A percentile compares a stretch with the other conserved stretches of the same genome.
Evolutionary conservation across 768 basidiomycete species (phyloP).

Genomic region (Tulasnella sp.): DNA sequence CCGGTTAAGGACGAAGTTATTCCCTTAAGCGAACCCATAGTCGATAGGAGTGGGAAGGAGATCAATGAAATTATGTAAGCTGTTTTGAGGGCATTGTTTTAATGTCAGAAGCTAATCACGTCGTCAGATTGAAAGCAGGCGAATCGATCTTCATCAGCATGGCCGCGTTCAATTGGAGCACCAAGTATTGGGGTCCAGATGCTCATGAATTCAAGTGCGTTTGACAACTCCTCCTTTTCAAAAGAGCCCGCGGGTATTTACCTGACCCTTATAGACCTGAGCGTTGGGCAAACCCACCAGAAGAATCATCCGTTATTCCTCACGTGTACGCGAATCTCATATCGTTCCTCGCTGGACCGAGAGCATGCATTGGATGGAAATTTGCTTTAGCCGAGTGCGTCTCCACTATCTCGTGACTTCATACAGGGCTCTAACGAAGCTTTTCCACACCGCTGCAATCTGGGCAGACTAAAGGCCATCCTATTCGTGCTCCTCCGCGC

Average conservation of each 20-base stretch:
- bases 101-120: not conserved
- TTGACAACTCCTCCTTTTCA: not conserved
- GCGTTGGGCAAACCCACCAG: slow-evolving; percentile 4
- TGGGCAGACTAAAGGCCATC: slow-evolving; percentile 9
- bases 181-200: slow-evolving; percentile 24
- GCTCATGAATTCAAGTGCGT: slow-evolving; percentile 18
- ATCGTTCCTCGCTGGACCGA: slow-evolving; percentile 19
- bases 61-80: slow-evolving; percentile 37
- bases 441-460: not conserved
- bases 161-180: slow-evolving; percentile 16
- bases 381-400: slow-evolving; percentile 19
- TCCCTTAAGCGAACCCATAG: slow-evolving; percentile 43
- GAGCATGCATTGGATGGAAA: slow-evolving; percentile 20
- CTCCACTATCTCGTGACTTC: no score
- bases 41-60: slow-evolving; percentile 37
- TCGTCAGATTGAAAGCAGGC: slow-evolving; percentile 10
- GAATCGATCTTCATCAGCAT: slow-evolving; percentile 15
- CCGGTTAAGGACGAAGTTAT: slow-evolving; percentile 48
- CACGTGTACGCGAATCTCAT: slow-evolving; percentile 9
- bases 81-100: not conserved
- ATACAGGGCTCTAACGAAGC: not conserved
- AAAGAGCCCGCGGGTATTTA: not conserved
- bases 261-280: slow-evolving; percentile 6
- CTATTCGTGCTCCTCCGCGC: slow-evolving; percentile 14
- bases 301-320: slow-evolving; percentile 7